These are phyloP conservation scores for Tolypocladium guangdongense DNA, from an alignment of 2,329 filamentous ascomycete species.

Conservation along the genomic window DNA sequence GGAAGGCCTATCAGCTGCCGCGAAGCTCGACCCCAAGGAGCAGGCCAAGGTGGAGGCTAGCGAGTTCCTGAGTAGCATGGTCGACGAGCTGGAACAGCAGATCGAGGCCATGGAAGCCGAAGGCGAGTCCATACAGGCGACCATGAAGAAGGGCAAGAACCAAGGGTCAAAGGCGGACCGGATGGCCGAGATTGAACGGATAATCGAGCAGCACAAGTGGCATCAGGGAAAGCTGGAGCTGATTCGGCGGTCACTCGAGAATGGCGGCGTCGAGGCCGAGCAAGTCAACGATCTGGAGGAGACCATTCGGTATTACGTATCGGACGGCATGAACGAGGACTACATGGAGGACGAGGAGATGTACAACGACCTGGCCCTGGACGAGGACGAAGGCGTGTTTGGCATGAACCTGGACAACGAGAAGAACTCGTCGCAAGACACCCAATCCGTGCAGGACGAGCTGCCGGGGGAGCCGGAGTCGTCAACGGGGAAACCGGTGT, in stretches of 20 bases:
- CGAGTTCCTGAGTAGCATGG: constrained; percentile 77
- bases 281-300: constrained; percentile 85
- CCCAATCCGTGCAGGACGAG: constrained; percentile 86
- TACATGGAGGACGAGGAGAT: constrained; percentile 90
- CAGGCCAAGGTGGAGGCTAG: constrained; percentile 83
- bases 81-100: constrained; percentile 87
- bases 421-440: constrained; percentile 87
- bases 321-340: constrained; percentile 78
- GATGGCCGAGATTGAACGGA: constrained; percentile 72
- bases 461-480: constrained; percentile 45
- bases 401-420: constrained; percentile 75
- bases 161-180: constrained; percentile 75
- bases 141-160: constrained; percentile 91
- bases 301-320: constrained; percentile 88
- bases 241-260: constrained; percentile 80
- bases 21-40: constrained; percentile 94
- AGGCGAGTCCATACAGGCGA: constrained; percentile 72
- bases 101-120: constrained; percentile 91
- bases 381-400: constrained; percentile 82
- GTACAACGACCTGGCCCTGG: constrained; percentile 87
- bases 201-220: constrained; percentile 92
- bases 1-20: constrained; percentile 83
- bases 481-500: constrained; percentile 27
- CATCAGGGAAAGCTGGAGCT: constrained; percentile 89
- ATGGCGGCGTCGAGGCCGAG: constrained; percentile 78